These are phyloP conservation scores for Camelina laxa DNA, from an alignment of 345 rosid species.

Conservation along the genomic window DNA sequence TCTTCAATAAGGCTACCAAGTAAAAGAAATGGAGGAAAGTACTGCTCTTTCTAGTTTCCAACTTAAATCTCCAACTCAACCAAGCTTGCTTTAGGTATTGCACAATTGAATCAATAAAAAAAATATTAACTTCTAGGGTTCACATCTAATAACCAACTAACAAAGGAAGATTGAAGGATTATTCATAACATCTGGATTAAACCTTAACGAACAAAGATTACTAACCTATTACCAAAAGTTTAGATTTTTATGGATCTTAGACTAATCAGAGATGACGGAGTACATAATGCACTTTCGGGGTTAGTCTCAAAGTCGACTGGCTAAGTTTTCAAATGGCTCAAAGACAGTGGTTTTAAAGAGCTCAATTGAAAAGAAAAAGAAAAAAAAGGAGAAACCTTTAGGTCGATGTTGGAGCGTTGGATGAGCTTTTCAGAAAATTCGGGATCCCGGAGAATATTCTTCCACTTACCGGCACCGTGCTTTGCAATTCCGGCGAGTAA, in stretches of 20 bases:
- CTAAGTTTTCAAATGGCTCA: not conserved
- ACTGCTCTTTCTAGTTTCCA: conserved; percentile 14
- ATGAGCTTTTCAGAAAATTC: conserved; percentile 66
- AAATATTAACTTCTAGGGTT: not conserved
- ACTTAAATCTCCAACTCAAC: conserved; percentile 4
- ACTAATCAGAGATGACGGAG: not conserved
- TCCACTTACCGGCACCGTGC: conserved; percentile 86
- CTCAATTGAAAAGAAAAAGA: not conserved
- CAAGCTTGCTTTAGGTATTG: not conserved
- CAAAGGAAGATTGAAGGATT: not conserved
- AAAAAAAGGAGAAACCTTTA: conserved; percentile 56
- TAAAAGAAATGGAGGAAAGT: conserved; percentile 6
- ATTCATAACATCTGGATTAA: not conserved
- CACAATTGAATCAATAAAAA: conserved; percentile 15
- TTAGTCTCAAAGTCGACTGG: not conserved
- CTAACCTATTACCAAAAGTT: not conserved
- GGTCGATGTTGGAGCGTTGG: conserved; percentile 86
- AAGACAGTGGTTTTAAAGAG: not conserved
- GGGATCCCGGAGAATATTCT: conserved; percentile 81
- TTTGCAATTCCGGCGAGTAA: conserved; percentile 71
- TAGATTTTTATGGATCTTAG: not conserved
- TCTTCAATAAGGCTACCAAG: not conserved
- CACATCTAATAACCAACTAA: not conserved
- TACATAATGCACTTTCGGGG: not conserved
- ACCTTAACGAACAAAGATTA: conserved; percentile 2